A percentile compares a stretch with the other conserved stretches of the same genome.
These are phyloP conservation scores for Singerocomus inundabilis DNA, from an alignment of 1,284 basidiomycete genomes.

Conservation along the genomic window DNA sequence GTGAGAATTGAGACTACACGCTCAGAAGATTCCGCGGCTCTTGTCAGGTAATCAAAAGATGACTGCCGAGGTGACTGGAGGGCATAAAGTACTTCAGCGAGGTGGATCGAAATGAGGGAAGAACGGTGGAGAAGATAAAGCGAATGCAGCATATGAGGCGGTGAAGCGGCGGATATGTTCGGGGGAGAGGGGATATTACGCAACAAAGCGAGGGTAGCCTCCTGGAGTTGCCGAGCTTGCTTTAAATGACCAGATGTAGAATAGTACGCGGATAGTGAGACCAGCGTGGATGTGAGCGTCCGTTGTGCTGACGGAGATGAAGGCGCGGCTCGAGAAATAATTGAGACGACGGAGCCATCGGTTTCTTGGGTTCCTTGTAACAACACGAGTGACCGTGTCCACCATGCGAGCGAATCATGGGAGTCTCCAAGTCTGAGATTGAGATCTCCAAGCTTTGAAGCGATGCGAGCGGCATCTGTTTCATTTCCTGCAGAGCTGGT, in stretches of 20 bases:
- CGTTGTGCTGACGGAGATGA: slow-evolving; percentile 67
- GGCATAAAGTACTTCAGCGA: slow-evolving; percentile 72
- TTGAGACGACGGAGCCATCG: slow-evolving; percentile 18
- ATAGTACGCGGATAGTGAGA: slow-evolving; percentile 71
- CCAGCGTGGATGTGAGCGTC: slow-evolving; percentile 60
- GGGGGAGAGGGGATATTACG: slow-evolving; percentile 57
- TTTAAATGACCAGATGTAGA: slow-evolving; percentile 64
- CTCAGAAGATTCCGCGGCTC: slow-evolving; percentile 67
- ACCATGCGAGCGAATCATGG: slow-evolving; percentile 62
- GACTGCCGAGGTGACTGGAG: slow-evolving; percentile 41
- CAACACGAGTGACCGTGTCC: slow-evolving; percentile 56
- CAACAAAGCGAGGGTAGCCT: slow-evolving; percentile 65
- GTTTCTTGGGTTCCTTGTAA: slow-evolving; percentile 32
- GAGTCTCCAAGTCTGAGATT: slow-evolving; percentile 51
- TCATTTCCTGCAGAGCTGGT: slow-evolving; percentile 40
- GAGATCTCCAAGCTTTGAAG: slow-evolving; percentile 66
- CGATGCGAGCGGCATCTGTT: slow-evolving; percentile 51
- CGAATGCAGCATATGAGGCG: slow-evolving; percentile 62
- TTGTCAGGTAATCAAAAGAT: slow-evolving; percentile 57
- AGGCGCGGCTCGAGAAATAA: slow-evolving; percentile 46
- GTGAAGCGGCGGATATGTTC: slow-evolving; percentile 42
- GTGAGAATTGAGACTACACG: slow-evolving; percentile 58
- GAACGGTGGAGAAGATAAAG: slow-evolving; percentile 72
- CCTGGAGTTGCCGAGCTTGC: slow-evolving; percentile 67
- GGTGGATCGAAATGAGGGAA: slow-evolving; percentile 71